Percentiles rank a stretch among this genome's conserved stretches.
Conservation (phyloP, 352 stramenopile genomes). For the Stephanocyclus meneghinianus region DNA sequence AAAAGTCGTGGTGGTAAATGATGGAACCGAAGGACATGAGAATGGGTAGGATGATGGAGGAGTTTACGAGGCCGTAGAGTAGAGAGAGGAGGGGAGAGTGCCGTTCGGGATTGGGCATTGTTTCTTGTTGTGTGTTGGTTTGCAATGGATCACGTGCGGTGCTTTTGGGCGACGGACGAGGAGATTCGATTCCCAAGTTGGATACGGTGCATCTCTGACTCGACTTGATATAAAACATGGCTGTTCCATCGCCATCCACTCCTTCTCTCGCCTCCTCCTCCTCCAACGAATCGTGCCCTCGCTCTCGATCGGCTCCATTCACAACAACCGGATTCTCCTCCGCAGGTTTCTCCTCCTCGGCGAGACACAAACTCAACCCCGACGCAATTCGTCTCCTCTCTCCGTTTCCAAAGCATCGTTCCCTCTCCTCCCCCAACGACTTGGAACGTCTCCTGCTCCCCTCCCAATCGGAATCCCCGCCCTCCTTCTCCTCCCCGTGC, state of each 20-base stretch:
- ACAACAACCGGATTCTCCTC: neutral
- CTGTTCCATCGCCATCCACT: neutral
- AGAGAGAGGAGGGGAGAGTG: conserved; percentile 56
- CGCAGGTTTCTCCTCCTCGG: conserved; percentile 3
- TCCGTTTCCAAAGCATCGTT: neutral
- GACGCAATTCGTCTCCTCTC: neutral
- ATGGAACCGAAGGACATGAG: conserved; percentile 90
- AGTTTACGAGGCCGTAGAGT: conserved; percentile 88
- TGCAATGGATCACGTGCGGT: neutral
- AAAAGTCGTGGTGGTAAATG: conserved; percentile 92
- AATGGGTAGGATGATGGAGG: conserved; percentile 84
- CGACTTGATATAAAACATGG: neutral
- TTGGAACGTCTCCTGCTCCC: conserved; percentile 8
- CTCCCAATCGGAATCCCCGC: neutral
- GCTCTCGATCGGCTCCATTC: too few species aligned
- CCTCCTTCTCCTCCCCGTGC: neutral
- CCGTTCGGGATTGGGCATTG: neutral
- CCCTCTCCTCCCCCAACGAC: conserved; percentile 22
- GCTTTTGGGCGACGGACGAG: neutral
- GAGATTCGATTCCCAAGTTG: conserved; percentile 7
- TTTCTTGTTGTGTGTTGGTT: neutral
- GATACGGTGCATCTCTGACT: conserved; percentile 16
- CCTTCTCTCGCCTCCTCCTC: neutral
- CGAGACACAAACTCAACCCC: conserved; percentile 11
- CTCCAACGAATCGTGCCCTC: neutral